These are phyloP conservation scores for Candida vartiovaarae DNA, from an alignment of 805 yeast genomes.

Conservation along the genomic window DNA sequence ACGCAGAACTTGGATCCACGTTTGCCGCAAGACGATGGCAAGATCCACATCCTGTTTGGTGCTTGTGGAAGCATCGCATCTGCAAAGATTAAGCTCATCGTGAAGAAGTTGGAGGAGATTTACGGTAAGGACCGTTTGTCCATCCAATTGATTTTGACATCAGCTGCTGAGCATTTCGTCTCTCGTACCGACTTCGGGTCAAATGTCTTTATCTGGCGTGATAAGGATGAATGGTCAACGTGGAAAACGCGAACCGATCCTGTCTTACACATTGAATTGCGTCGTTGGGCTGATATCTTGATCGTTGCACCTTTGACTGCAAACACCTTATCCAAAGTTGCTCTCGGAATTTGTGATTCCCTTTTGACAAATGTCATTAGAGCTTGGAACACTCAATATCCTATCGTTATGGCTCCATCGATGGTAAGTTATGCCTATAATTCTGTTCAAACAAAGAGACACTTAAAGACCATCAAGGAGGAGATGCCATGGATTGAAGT, in stretches of 20 bases:
- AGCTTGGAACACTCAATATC: slow-evolving; percentile 92
- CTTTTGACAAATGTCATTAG: slow-evolving; percentile 82
- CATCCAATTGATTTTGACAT: slow-evolving; percentile 81
- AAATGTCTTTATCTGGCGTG: slow-evolving; percentile 84
- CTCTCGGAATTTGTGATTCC: slow-evolving; percentile 90
- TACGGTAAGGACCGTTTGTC: slow-evolving; percentile 70
- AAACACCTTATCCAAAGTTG: slow-evolving; percentile 82
- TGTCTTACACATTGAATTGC: slow-evolving; percentile 85
- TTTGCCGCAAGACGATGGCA: slow-evolving; percentile 76
- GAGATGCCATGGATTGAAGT: slow-evolving; percentile 95
- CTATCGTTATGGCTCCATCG: slow-evolving; percentile 88
- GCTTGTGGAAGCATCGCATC: slow-evolving; percentile 88
- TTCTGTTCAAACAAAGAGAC: slow-evolving; percentile 81
- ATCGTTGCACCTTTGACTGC: slow-evolving; percentile 94
- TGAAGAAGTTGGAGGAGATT: slow-evolving; percentile 73
- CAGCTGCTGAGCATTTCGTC: slow-evolving; percentile 77
- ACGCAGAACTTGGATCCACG: slow-evolving; percentile 52
- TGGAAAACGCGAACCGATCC: slow-evolving; percentile 85
- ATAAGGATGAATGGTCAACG: slow-evolving; percentile 89
- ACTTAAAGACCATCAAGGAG: slow-evolving; percentile 65
- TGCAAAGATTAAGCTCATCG: slow-evolving; percentile 68
- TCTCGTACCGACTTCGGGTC: slow-evolving; percentile 43
- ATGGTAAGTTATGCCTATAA: slow-evolving; percentile 92
- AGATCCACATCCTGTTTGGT: slow-evolving; percentile 77
- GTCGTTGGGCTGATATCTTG: slow-evolving; percentile 95